Percentiles rank a stretch among this genome's conserved stretches.
These are phyloP conservation scores for Brasenia schreberi DNA, from an alignment of 164 flowering plant species.

Conservation along the genomic window DNA sequence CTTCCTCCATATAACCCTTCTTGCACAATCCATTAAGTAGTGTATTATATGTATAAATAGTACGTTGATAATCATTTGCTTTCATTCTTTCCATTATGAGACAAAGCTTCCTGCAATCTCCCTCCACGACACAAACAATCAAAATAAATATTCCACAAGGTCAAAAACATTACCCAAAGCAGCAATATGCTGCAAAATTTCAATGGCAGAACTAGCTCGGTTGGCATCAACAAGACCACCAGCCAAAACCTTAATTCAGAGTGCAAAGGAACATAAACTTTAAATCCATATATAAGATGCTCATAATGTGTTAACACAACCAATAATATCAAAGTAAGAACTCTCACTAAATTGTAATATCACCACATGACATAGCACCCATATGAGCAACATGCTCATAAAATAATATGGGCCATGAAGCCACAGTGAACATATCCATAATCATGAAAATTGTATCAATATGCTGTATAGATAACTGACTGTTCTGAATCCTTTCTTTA, in stretches of 20 bases:
- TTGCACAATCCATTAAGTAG: constrained; percentile 35
- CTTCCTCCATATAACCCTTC: constrained; percentile 21
- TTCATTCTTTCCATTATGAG: constrained; percentile 18
- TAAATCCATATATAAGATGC: not conserved
- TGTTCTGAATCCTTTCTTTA: constrained; percentile 8
- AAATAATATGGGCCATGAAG: not conserved
- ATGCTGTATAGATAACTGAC: constrained; percentile 6
- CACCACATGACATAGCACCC: not conserved
- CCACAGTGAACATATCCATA: constrained; percentile 1
- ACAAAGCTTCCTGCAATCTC: constrained; percentile 25
- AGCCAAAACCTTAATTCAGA: constrained; percentile 2
- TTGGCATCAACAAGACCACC: constrained; percentile 35
- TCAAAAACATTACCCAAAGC: constrained; percentile 16
- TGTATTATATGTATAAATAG: constrained; percentile 30
- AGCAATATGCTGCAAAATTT: constrained; percentile 14
- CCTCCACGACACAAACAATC: constrained; percentile 19
- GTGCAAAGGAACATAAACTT: not conserved
- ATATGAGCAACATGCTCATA: constrained; percentile 6
- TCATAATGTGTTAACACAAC: not conserved
- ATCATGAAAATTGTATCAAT: constrained; percentile 1
- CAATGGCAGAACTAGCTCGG: constrained; percentile 9
- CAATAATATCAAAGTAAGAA: not conserved
- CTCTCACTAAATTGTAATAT: constrained; percentile 1
- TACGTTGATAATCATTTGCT: constrained; percentile 27
- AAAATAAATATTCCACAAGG: constrained; percentile 26